Evolutionary conservation across 441 rosid species (phyloP).

Genomic region (Flueggea neowawraea): DNA sequence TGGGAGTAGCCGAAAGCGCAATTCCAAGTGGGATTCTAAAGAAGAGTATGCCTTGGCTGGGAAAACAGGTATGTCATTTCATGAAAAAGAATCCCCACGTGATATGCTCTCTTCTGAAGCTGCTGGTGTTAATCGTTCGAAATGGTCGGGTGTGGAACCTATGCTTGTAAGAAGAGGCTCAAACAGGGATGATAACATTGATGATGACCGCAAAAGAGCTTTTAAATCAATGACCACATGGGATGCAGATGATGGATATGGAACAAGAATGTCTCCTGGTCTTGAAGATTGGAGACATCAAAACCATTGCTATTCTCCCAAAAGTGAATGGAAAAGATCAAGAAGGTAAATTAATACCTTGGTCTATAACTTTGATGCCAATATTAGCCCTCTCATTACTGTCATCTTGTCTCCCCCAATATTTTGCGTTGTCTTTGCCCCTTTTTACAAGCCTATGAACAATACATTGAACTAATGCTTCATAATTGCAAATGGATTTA

Average conservation of each 20-base stretch:
- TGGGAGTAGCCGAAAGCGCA: conserved; percentile 55
- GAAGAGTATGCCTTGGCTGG: too few relatives aligned
- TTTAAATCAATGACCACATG: conserved; percentile 29
- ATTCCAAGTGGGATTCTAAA: conserved; percentile 72
- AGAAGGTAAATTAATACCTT: conserved; percentile 41
- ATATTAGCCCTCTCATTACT: too few relatives aligned
- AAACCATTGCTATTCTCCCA: conserved; percentile 52
- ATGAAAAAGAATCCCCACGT: too few relatives aligned
- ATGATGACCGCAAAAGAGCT: conserved; percentile 35
- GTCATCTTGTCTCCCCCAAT: too few relatives aligned
- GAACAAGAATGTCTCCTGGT: conserved; percentile 72
- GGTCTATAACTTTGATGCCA: too few relatives aligned
- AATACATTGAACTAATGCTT: neutral
- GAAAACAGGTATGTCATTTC: too few relatives aligned
- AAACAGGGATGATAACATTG: conserved; percentile 11
- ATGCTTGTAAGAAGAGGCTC: conserved; percentile 49
- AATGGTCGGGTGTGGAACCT: too few relatives aligned
- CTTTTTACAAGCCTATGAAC: too few relatives aligned
- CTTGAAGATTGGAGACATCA: conserved; percentile 72
- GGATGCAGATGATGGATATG: conserved; percentile 48
- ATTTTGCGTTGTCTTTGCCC: too few relatives aligned
- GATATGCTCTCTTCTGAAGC: too few relatives aligned
- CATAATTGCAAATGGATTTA: too few relatives aligned
- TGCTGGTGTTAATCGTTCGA: too few relatives aligned
- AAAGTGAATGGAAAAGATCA: conserved; percentile 46